phyloP scores from a whole-genome alignment of 2,329 filamentous ascomycete genomes.

The Microsporum ferrugineum region DNA sequence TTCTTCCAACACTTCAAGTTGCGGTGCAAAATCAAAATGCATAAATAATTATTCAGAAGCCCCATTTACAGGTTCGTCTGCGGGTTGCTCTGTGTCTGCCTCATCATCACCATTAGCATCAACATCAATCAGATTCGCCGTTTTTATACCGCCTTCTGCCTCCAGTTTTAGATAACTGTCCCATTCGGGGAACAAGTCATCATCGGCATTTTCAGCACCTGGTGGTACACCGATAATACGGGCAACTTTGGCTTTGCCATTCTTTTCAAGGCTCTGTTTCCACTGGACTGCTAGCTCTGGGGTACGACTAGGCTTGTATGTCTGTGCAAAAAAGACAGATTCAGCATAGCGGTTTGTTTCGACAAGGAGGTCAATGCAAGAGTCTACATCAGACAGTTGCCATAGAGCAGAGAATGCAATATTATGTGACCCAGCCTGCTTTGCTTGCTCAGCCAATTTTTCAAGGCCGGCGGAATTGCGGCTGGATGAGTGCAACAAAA shows the following conservation, averaged over 20 bases:
- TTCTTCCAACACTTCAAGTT: background rate
- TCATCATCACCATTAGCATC: conserved; percentile 22
- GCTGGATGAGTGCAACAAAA: conserved; percentile 80
- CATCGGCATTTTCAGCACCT: conserved; percentile 52
- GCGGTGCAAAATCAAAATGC: background rate
- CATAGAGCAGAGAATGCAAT: conserved; percentile 85
- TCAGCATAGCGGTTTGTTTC: conserved; percentile 72
- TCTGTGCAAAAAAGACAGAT: conserved; percentile 84
- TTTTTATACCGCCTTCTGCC: conserved; percentile 46
- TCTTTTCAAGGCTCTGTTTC: conserved; percentile 74
- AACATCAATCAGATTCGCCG: conserved; percentile 34
- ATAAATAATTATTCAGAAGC: background rate
- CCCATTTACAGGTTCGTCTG: conserved; percentile 21
- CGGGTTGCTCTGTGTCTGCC: conserved; percentile 24
- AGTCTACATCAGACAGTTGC: conserved; percentile 72
- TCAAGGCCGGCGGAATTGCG: conserved; percentile 64
- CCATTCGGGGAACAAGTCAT: conserved; percentile 93
- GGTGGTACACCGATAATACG: conserved; percentile 73
- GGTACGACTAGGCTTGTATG: conserved; percentile 77
- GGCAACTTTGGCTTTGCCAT: conserved; percentile 72
- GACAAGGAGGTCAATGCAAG: conserved; percentile 66
- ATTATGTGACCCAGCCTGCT: conserved; percentile 71
- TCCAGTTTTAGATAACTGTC: conserved; percentile 78
- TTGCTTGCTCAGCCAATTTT: conserved; percentile 61
- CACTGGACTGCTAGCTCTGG: conserved; percentile 58